Base-by-base conservation (phyloP, 768 basidiomycete genomes). In the Saitozyma sp. region DNA sequence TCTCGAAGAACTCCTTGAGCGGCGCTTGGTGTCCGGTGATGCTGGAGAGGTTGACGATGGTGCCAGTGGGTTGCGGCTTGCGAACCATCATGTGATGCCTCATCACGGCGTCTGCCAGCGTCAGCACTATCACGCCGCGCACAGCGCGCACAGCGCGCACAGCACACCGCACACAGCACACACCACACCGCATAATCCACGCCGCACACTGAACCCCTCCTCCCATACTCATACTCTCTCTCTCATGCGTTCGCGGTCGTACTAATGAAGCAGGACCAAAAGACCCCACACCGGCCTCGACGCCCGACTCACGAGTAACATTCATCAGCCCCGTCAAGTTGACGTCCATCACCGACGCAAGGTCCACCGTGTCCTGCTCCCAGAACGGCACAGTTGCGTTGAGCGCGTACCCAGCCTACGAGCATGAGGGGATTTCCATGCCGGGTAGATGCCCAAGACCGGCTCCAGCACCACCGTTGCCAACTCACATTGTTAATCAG, bases 401-500 rank as follows among this genome's bases (percentile, higher is more conserved):
- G 11, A 54, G 52, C 4, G 52, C 52, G 17, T 38, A 54, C 8
- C 52, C 52, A 40, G 52, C 52, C 52, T 54, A 13, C 37, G 8
- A 13, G 9, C 38, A 38, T 29, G 29, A 37, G 20, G 16, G 9
- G n/a, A 1, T 29, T 17, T 11, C 8, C 29, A 13, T 11, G 13
- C 17, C 6, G 40, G 6, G 5, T 29, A 29, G 29, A 29, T 2
- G 29, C 29, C 5, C 29, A 29, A 29, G 29, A 29, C 2, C 29
- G 29, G 29, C 29, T 29, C 29, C 29, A 5, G 29, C 2, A 29
- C 29, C 29, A 29, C 29, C 29, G 29, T 29, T 29, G 29, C 29
- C 29, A 51, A 20, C 50, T 51, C 37, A 54, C 52, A 54, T 54
- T 54, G 29, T 54, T 54, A 11, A 54, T 29, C 19, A 54, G 38